Evolutionary conservation across 2,329 filamentous ascomycete genomes (phyloP).

Genomic region (Aureobasidium leucospermi): DNA sequence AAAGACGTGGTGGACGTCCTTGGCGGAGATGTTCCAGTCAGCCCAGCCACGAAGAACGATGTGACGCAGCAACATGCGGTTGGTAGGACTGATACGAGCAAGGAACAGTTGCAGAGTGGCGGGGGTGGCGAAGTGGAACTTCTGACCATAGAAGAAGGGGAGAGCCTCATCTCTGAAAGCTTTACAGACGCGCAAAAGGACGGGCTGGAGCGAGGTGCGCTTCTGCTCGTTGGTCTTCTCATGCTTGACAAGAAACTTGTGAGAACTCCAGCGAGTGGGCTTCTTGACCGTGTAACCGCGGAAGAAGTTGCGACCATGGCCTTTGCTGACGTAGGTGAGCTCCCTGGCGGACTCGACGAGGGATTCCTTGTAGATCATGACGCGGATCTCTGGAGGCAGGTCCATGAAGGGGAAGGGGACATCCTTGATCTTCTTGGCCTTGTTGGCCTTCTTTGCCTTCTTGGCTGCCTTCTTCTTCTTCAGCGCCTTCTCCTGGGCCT

Average conservation of each 20-base stretch:
- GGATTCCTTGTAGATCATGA: conserved; percentile 7
- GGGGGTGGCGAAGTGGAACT: neutral
- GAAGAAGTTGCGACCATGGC: neutral
- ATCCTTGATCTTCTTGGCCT: conserved; percentile 5
- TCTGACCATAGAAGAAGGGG: neutral
- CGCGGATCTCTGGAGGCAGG: conserved; percentile 3
- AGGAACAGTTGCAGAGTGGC: neutral
- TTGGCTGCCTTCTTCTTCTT: neutral
- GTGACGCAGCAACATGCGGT: neutral
- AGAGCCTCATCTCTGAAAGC: neutral
- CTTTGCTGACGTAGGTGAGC: neutral
- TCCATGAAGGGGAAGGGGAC: conserved; percentile 6
- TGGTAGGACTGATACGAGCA: neutral
- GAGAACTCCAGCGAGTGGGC: too few species aligned
- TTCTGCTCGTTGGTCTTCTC: neutral
- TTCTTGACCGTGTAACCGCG: neutral
- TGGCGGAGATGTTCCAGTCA: neutral
- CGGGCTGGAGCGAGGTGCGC: neutral
- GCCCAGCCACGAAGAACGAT: neutral
- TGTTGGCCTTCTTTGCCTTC: neutral
- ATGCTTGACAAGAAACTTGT: neutral
- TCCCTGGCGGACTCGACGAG: neutral
- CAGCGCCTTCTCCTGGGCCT: neutral
- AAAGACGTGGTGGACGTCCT: neutral
- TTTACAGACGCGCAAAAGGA: neutral